phyloP scores from a whole-genome alignment of 2,329 filamentous ascomycete genomes.

The Colletotrichum agaves region DNA sequence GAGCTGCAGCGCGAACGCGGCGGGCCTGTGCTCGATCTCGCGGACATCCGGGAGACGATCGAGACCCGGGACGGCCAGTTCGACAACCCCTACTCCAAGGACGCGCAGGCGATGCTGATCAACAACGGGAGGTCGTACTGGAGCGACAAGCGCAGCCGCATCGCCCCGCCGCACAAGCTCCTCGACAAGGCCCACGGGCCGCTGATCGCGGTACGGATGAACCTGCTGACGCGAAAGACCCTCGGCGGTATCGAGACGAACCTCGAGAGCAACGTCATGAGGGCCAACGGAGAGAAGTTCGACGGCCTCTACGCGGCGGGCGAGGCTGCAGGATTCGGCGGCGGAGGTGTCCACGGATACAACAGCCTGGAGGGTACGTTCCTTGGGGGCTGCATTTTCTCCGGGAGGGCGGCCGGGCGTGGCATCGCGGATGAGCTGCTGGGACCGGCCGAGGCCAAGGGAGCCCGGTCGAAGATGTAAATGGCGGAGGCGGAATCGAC shows the following conservation, averaged over 20 bases:
- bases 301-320: conserved; percentile 69
- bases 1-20: conserved; percentile 57
- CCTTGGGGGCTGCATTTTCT: conserved; percentile 71
- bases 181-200: conserved; percentile 66
- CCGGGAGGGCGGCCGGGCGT: conserved; percentile 65
- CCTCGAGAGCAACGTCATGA: conserved; percentile 65
- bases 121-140: conserved; percentile 66
- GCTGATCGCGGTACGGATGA: conserved; percentile 69
- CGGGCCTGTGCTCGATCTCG: conserved; percentile 60
- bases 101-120: conserved; percentile 71
- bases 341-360: conserved; percentile 71
- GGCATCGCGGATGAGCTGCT: conserved; percentile 62
- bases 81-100: conserved; percentile 66
- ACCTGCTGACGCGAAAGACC: conserved; percentile 70
- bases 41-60: conserved; percentile 57
- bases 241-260: conserved; percentile 70
- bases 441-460: conserved; percentile 27
- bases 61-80: conserved; percentile 66
- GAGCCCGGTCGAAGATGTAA: conserved; percentile 10
- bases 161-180: conserved; percentile 64
- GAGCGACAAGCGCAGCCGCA: conserved; percentile 61
- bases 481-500: neutral
- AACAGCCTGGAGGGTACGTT: conserved; percentile 72
- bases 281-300: conserved; percentile 59
- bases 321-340: conserved; percentile 70